A percentile compares a stretch with the other conserved stretches of the same genome.
Evolutionary conservation across 2,329 filamentous ascomycete genomes (phyloP).

Genomic region (Polytolypa hystricis): DNA sequence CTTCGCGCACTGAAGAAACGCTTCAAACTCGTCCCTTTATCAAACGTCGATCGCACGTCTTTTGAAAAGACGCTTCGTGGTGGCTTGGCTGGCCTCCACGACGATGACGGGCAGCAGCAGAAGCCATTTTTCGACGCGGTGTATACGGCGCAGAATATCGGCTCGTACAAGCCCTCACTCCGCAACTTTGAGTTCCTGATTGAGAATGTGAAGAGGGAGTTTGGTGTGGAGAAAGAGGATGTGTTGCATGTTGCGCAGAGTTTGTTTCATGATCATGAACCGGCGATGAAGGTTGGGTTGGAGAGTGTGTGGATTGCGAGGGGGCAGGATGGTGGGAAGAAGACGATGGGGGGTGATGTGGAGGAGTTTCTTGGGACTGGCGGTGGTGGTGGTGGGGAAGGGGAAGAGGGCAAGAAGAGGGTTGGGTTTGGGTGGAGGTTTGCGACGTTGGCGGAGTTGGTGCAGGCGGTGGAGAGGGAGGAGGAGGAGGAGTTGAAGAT

Average conservation of each 20-base stretch:
- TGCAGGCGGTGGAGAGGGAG: conserved; percentile 34
- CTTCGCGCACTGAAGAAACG: conserved; percentile 36
- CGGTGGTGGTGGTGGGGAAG: background rate
- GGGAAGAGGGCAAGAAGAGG: conserved; percentile 15
- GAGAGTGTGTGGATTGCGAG: conserved; percentile 56
- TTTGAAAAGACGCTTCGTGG: conserved; percentile 38
- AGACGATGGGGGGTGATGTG: conserved; percentile 33
- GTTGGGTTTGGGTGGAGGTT: conserved; percentile 46
- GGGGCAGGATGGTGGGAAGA: conserved; percentile 21
- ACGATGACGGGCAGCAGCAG: background rate
- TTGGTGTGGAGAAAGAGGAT: conserved; percentile 46
- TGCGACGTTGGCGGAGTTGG: conserved; percentile 49
- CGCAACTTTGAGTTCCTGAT: conserved; percentile 59
- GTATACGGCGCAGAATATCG: conserved; percentile 60
- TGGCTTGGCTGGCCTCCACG: conserved; percentile 39
- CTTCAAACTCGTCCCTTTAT: conserved; percentile 47
- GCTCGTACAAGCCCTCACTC: conserved; percentile 57
- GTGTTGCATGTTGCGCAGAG: conserved; percentile 60
- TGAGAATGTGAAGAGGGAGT: conserved; percentile 39
- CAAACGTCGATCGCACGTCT: conserved; percentile 45
- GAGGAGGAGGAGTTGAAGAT: background rate
- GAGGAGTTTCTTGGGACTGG: conserved; percentile 33
- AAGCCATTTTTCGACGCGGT: conserved; percentile 51
- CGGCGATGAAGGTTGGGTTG: conserved; percentile 50
- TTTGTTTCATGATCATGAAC: conserved; percentile 55